These are phyloP conservation scores for Sclerotinia sclerotiorum DNA, from an alignment of 2,329 filamentous ascomycete species.

Conservation along the genomic window DNA sequence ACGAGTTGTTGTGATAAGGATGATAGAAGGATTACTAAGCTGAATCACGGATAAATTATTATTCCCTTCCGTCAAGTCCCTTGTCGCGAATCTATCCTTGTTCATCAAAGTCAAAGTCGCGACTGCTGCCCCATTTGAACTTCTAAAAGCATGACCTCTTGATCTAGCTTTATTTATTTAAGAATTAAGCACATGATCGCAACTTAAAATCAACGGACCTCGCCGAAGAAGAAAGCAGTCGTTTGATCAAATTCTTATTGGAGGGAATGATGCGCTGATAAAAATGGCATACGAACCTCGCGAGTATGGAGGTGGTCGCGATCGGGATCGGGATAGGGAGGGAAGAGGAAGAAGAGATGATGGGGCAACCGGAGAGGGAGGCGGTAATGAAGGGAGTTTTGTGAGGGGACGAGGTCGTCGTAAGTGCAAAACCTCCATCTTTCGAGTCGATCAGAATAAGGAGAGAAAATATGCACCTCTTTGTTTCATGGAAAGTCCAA, in stretches of 20 bases:
- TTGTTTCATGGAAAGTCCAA: not conserved
- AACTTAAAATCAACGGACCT: not conserved
- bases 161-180: not conserved
- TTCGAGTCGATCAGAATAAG: no score
- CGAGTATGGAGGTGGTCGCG: constrained; percentile 37
- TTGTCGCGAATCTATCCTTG: constrained; percentile 6
- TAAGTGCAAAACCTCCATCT: constrained; percentile 30
- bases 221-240: constrained; percentile 15
- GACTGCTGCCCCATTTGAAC: not conserved
- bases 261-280: constrained; percentile 29
- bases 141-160: constrained; percentile 16
- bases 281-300: constrained; percentile 41
- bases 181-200: constrained; percentile 11
- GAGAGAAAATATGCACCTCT: not conserved
- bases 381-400: constrained; percentile 22
- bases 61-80: not conserved
- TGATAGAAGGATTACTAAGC: not conserved
- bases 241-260: constrained; percentile 4
- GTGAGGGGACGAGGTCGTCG: constrained; percentile 37
- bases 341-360: constrained; percentile 17
- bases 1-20: not conserved
- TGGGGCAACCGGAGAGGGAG: constrained; percentile 22
- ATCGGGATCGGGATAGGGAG: constrained; percentile 28
- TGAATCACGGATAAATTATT: not conserved
- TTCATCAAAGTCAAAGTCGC: constrained; percentile 13